phyloP scores from a whole-genome alignment of 2,329 filamentous ascomycete species.

The Sclerotinia minor region DNA sequence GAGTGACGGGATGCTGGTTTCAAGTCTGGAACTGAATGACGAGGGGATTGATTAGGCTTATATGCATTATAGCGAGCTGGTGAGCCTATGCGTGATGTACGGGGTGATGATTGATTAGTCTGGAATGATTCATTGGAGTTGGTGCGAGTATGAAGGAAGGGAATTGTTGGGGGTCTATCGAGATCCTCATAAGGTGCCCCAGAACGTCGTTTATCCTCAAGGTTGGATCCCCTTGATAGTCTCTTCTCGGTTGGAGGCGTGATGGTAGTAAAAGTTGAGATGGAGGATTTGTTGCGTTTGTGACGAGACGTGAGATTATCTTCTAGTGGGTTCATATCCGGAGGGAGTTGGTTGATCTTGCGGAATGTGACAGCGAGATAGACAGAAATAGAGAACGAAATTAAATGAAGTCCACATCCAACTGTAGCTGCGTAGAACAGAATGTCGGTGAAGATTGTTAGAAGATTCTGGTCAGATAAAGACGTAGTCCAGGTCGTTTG shows the following conservation, averaged over 20 bases:
- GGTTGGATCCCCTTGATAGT: slow-evolving; percentile 46
- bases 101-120: slow-evolving; percentile 53
- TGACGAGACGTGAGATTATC: slow-evolving; percentile 80
- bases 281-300: slow-evolving; percentile 67
- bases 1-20: slow-evolving; percentile 54
- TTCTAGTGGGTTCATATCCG: slow-evolving; percentile 94
- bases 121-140: slow-evolving; percentile 59
- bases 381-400: slow-evolving; percentile 69
- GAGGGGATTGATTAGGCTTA: slow-evolving; percentile 51
- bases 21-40: slow-evolving; percentile 48
- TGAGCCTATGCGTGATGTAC: slow-evolving; percentile 56
- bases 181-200: slow-evolving; percentile 49
- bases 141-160: slow-evolving; percentile 77
- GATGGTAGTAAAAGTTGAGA: slow-evolving; percentile 41
- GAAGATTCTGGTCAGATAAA: slow-evolving; percentile 55
- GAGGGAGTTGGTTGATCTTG: slow-evolving; percentile 77
- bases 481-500: slow-evolving; percentile 64
- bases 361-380: slow-evolving; percentile 79
- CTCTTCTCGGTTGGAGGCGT: slow-evolving; percentile 56
- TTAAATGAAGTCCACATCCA: slow-evolving; percentile 65
- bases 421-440: slow-evolving; percentile 68
- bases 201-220: slow-evolving; percentile 48
- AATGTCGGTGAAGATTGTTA: slow-evolving; percentile 61
- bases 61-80: slow-evolving; percentile 53
- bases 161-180: slow-evolving; percentile 58